These are phyloP conservation scores for Pseudevernia furfuracea DNA, from an alignment of 495 filamentous ascomycete genomes.

Conservation along the genomic window DNA sequence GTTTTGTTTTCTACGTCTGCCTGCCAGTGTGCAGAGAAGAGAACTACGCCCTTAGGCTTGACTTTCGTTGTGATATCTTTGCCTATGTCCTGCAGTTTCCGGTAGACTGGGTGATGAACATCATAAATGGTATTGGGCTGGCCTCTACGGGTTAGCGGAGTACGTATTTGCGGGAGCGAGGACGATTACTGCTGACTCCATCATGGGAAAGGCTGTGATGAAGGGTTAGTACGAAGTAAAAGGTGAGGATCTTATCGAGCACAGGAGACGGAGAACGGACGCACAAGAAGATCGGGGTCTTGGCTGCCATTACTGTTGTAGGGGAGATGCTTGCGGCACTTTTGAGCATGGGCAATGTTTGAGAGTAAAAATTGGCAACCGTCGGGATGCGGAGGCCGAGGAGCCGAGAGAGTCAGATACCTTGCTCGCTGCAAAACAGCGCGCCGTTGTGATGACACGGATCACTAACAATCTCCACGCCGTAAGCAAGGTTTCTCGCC, in stretches of 20 bases:
- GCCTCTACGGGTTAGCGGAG: neutral
- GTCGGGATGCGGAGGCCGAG: neutral
- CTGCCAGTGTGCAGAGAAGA: conserved; percentile 88
- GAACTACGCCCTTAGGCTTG: conserved; percentile 72
- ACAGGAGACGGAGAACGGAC: neutral
- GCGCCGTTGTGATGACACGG: no score
- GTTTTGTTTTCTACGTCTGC: conserved; percentile 42
- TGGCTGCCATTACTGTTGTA: conserved; percentile 17
- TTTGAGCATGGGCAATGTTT: neutral
- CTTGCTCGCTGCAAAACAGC: no score
- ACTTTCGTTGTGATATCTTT: conserved; percentile 72
- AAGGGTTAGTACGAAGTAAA: neutral
- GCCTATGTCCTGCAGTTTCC: conserved; percentile 60
- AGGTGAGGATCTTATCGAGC: neutral
- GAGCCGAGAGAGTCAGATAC: no score
- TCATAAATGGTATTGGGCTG: conserved; percentile 72
- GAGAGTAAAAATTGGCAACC: neutral
- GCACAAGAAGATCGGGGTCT: conserved; percentile 63
- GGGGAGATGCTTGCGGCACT: neutral
- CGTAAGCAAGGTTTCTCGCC: no score
- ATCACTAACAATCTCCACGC: no score
- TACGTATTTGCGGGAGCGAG: neutral
- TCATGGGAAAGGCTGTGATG: conserved; percentile 55
- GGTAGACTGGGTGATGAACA: conserved; percentile 64
- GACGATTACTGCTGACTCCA: conserved; percentile 44